A percentile compares a stretch with the other conserved stretches of the same genome.
Evolutionary conservation across 768 basidiomycete species (phyloP).

Genomic region (Xerocomellus intermedius): DNA sequence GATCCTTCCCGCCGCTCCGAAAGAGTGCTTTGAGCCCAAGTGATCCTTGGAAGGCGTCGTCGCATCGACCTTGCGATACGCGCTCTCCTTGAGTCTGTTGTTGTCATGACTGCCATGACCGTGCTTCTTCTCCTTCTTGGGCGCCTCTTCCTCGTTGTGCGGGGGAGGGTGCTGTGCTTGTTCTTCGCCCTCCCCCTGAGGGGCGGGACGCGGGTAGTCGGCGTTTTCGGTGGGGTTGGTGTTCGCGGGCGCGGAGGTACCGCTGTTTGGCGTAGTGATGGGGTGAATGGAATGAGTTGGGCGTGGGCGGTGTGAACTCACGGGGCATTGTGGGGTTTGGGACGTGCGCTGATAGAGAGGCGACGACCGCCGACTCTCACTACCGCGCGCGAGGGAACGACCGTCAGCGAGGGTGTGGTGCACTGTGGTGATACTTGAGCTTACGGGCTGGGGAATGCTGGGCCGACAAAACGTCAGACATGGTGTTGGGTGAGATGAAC

Average conservation of each 20-base stretch:
- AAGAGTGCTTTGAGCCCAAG: slow-evolving; percentile 32
- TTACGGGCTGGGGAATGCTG: slow-evolving; percentile 52
- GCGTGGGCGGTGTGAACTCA: slow-evolving; percentile 11
- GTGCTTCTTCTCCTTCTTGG: slow-evolving; percentile 50
- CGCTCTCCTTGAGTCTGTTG: slow-evolving; percentile 45
- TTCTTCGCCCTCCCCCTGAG: slow-evolving; percentile 37
- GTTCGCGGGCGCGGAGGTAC: slow-evolving; percentile 6
- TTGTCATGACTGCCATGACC: slow-evolving; percentile 39
- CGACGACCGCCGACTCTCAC: slow-evolving; percentile 52
- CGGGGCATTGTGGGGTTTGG: slow-evolving; percentile 35
- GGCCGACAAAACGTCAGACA: slow-evolving; percentile 29
- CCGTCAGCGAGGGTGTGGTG: background rate
- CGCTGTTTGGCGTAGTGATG: background rate
- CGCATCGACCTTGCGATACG: slow-evolving; percentile 45
- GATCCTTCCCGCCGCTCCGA: slow-evolving; percentile 51
- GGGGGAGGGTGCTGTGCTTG: slow-evolving; percentile 30
- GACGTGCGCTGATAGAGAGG: slow-evolving; percentile 44
- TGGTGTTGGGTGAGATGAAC: slow-evolving; percentile 15
- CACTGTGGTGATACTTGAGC: slow-evolving; percentile 12
- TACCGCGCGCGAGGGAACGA: background rate
- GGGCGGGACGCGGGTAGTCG: slow-evolving; percentile 57
- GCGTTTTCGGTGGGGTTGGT: slow-evolving; percentile 22
- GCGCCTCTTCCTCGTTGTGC: slow-evolving; percentile 45
- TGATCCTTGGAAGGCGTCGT: slow-evolving; percentile 49
- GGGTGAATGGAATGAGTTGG: background rate